Evolutionary conservation across 202 grass and related monocot genomes (phyloP).

Genomic region (Zizania palustris): DNA sequence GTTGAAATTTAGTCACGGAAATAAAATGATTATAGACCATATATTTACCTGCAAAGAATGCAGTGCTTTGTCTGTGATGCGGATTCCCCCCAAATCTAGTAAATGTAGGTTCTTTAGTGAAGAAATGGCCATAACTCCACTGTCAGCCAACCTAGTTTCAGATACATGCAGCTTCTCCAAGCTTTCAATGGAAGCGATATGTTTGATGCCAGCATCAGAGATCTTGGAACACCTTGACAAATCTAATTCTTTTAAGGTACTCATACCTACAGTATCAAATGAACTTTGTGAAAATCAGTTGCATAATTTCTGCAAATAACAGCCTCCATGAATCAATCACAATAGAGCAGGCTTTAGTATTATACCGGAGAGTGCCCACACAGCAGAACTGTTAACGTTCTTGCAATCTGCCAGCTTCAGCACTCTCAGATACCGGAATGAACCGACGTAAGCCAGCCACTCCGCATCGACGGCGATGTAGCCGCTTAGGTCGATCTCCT

Average conservation of each 20-base stretch:
- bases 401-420: slow-evolving; percentile 81
- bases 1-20: background rate
- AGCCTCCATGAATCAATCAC: background rate
- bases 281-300: background rate
- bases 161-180: slow-evolving; percentile 78
- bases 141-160: slow-evolving; percentile 66
- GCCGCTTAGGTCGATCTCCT: slow-evolving; percentile 73
- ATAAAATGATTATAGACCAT: slow-evolving; percentile 6
- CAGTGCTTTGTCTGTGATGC: slow-evolving; percentile 63
- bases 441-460: slow-evolving; percentile 85
- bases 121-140: slow-evolving; percentile 70
- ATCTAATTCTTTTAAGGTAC: slow-evolving; percentile 70
- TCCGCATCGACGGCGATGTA: slow-evolving; percentile 56
- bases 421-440: slow-evolving; percentile 53
- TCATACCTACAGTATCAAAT: slow-evolving; percentile 61
- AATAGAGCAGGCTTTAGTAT: background rate
- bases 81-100: slow-evolving; percentile 79
- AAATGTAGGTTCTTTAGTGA: slow-evolving; percentile 57
- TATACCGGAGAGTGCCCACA: slow-evolving; percentile 74
- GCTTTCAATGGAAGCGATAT: slow-evolving; percentile 67
- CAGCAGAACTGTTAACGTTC: slow-evolving; percentile 57
- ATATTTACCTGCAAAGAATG: slow-evolving; percentile 67
- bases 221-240: slow-evolving; percentile 82
- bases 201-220: slow-evolving; percentile 70
- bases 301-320: background rate